These are phyloP conservation scores for Boletus rufocinnamomeus DNA, from an alignment of 768 basidiomycete genomes.

Conservation along the genomic window DNA sequence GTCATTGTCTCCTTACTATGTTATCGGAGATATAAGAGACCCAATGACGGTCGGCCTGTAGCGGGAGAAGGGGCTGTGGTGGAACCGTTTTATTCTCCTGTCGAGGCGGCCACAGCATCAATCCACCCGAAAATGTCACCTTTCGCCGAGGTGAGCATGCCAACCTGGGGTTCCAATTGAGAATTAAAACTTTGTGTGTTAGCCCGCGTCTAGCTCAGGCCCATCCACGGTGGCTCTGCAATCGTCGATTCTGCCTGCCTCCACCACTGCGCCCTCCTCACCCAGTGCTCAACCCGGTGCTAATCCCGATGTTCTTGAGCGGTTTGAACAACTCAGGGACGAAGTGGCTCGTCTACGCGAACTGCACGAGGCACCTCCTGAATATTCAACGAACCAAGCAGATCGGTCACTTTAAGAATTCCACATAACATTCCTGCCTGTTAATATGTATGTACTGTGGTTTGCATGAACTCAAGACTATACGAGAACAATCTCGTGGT, in stretches of 20 bases:
- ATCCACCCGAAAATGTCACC: no score
- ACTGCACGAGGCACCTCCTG: neutral
- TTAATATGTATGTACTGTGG: no score
- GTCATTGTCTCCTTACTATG: no score
- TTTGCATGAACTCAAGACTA: no score
- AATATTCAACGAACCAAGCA: neutral
- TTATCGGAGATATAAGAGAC: no score
- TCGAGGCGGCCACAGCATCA: no score
- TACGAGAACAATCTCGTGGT: no score
- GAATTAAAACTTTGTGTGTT: neutral
- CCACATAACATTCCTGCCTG: no score
- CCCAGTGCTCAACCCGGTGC: neutral
- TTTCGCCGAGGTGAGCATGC: slow-evolving; percentile 2
- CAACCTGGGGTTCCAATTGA: neutral
- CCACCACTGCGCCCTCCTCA: neutral
- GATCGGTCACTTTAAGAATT: neutral
- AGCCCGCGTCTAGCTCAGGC: neutral
- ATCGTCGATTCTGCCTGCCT: neutral
- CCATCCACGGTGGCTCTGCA: neutral
- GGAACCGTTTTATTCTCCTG: no score
- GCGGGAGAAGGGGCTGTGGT: no score
- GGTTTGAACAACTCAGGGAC: slow-evolving; percentile 6
- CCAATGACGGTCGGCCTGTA: no score
- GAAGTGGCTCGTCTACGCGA: slow-evolving; percentile 17
- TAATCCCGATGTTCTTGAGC: neutral